Conservation (phyloP, 441 rosid genomes). For the Gossypium aridum region DNA sequence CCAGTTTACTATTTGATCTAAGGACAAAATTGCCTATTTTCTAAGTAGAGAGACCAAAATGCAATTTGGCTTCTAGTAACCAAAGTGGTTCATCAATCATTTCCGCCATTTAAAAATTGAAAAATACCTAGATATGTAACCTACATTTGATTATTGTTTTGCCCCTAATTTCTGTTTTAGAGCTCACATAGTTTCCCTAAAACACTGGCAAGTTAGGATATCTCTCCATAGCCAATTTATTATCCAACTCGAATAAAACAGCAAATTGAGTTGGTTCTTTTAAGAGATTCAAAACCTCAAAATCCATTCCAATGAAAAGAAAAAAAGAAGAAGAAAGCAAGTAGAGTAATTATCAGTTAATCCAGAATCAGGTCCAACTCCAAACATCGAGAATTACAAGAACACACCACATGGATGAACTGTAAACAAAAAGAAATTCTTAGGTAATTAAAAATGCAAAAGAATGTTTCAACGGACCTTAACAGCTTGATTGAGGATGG, state of each 20-base stretch:
- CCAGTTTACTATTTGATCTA: no score
- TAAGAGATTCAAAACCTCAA: not conserved
- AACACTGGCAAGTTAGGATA: not conserved
- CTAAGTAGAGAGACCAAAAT: no score
- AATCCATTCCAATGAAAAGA: not conserved
- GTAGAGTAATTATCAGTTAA: no score
- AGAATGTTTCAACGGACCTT: slow-evolving; percentile 25
- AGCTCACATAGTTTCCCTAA: not conserved
- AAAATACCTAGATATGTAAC: not conserved
- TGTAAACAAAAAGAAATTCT: not conserved
- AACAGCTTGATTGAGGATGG: slow-evolving; percentile 48
- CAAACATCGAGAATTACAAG: not conserved
- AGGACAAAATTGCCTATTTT: no score
- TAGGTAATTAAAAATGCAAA: not conserved
- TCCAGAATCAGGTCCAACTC: not conserved
- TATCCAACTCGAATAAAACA: not conserved
- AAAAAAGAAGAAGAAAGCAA: not conserved
- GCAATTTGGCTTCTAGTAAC: not conserved
- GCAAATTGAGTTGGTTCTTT: not conserved
- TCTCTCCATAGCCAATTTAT: not conserved
- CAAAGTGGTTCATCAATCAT: not conserved
- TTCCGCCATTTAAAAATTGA: not conserved
- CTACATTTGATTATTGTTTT: not conserved
- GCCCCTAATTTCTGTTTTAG: not conserved
- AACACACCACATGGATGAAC: not conserved